A percentile compares a stretch with the other conserved stretches of the same genome.
Evolutionary conservation across 306 rosid genomes (phyloP).

Genomic region (Herpetospermum pedunculosum): DNA sequence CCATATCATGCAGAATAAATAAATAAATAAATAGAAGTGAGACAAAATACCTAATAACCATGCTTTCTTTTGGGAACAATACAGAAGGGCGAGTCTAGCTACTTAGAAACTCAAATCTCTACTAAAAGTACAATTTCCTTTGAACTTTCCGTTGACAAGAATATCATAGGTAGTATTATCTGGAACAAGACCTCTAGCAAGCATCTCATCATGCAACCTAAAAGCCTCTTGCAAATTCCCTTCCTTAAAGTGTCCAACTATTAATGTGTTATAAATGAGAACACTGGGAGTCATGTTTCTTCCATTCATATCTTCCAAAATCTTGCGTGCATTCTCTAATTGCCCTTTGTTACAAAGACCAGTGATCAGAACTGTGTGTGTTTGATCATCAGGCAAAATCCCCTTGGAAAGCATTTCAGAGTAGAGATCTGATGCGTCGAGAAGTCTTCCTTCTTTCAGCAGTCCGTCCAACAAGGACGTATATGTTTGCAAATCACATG

Average conservation of each 20-base stretch:
- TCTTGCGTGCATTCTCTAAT: constrained; percentile 45
- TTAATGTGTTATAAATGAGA: constrained; percentile 51
- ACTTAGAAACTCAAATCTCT: constrained; percentile 5
- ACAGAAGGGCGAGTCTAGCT: not conserved
- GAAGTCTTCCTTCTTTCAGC: constrained; percentile 41
- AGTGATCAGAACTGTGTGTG: constrained; percentile 35
- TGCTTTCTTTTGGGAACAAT: not conserved
- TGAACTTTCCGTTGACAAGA: constrained; percentile 41
- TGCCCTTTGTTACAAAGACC: constrained; percentile 55
- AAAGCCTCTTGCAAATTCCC: constrained; percentile 65
- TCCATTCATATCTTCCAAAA: constrained; percentile 44
- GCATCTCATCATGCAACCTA: constrained; percentile 79
- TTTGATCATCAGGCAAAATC: constrained; percentile 41
- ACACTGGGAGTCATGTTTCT: constrained; percentile 34
- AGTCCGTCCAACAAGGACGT: constrained; percentile 50
- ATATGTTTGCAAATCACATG: constrained; percentile 47
- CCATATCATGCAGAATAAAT: not conserved
- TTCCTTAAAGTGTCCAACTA: constrained; percentile 54
- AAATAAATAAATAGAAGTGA: not conserved
- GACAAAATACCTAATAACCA: not conserved
- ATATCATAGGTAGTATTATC: constrained; percentile 48
- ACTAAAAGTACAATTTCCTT: not conserved
- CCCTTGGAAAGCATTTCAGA: constrained; percentile 66
- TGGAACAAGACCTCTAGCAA: constrained; percentile 60
- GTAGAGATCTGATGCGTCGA: constrained; percentile 49